A percentile compares a stretch with the other conserved stretches of the same genome.
phyloP scores from a whole-genome alignment of 192 early-diverging fungal species.

The Coemansia sp. region DNA sequence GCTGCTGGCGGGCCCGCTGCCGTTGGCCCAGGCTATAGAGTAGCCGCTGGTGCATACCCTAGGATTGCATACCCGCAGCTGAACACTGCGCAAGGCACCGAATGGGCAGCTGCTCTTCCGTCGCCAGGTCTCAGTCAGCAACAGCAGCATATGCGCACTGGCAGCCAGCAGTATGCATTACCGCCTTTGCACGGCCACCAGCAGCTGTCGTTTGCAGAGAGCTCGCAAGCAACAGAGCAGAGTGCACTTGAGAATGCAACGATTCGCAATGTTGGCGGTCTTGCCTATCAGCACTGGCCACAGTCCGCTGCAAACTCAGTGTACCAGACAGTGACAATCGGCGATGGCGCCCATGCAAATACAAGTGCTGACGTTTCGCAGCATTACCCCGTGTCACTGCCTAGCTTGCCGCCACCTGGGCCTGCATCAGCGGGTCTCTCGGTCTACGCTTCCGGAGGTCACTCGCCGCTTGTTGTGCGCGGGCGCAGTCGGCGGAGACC shows the following conservation, averaged over 20 bases:
- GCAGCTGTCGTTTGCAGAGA: constrained; percentile 1
- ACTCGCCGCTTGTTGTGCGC: constrained; percentile 23
- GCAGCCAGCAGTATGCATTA: constrained; percentile 3
- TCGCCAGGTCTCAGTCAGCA: constrained; percentile 3
- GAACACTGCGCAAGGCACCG: not conserved
- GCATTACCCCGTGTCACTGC: constrained; percentile 36
- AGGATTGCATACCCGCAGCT: constrained; percentile 21
- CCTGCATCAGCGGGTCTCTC: constrained; percentile 26
- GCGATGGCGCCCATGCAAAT: not conserved
- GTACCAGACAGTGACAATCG: constrained; percentile 25
- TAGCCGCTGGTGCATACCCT: not conserved
- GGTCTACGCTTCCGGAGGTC: constrained; percentile 11
- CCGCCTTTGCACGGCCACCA: not conserved
- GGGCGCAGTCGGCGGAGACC: constrained; percentile 28
- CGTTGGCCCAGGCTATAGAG: not conserved
- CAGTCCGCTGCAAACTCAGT: not conserved
- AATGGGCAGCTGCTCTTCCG: constrained; percentile 4
- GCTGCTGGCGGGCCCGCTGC: not conserved
- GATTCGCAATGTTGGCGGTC: not conserved
- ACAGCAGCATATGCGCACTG: constrained; percentile 4
- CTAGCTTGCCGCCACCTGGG: constrained; percentile 35
- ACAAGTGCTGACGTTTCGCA: constrained; percentile 3
- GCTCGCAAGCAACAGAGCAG: not conserved
- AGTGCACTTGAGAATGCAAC: not conserved
- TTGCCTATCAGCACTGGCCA: constrained; percentile 1